These are phyloP conservation scores for Tuber aestivum DNA, from an alignment of 495 filamentous ascomycete genomes.

Conservation along the genomic window DNA sequence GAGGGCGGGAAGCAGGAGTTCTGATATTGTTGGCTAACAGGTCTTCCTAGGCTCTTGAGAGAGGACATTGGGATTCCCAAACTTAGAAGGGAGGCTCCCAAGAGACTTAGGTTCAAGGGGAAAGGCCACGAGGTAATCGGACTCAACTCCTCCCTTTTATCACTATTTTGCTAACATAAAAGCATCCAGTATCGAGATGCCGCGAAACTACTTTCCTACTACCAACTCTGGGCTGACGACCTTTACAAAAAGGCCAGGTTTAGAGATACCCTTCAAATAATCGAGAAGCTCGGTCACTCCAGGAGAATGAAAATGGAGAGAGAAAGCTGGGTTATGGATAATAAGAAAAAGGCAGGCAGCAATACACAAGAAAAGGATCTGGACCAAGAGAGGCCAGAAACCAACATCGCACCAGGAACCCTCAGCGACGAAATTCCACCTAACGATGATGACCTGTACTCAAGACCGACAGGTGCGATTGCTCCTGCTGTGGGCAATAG, in stretches of 20 bases:
- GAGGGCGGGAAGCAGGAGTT: not conserved
- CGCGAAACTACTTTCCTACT: slow-evolving; percentile 73
- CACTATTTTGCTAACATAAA: slow-evolving; percentile 11
- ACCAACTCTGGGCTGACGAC: slow-evolving; percentile 95
- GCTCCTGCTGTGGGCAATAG: not conserved
- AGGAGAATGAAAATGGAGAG: slow-evolving; percentile 60
- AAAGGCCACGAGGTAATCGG: slow-evolving; percentile 80
- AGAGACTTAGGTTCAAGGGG: slow-evolving; percentile 73
- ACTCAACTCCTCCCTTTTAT: slow-evolving; percentile 1
- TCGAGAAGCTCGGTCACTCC: slow-evolving; percentile 88
- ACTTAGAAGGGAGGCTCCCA: slow-evolving; percentile 62
- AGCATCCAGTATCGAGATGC: slow-evolving; percentile 71
- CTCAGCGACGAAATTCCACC: not conserved
- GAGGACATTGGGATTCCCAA: slow-evolving; percentile 70
- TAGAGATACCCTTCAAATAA: slow-evolving; percentile 78
- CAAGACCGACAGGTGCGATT: not conserved
- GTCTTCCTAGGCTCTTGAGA: slow-evolving; percentile 60
- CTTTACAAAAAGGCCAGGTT: slow-evolving; percentile 94
- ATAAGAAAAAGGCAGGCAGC: slow-evolving; percentile 44
- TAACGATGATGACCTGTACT: slow-evolving; percentile 34
- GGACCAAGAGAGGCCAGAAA: slow-evolving; percentile 1
- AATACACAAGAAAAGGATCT: slow-evolving; percentile 7
- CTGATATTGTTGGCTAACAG: slow-evolving; percentile 9
- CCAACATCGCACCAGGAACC: not conserved
- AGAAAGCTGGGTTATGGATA: slow-evolving; percentile 72